Evolutionary conservation across 2,329 filamentous ascomycete species (phyloP).

Genomic region (Alternaria infectoria): DNA sequence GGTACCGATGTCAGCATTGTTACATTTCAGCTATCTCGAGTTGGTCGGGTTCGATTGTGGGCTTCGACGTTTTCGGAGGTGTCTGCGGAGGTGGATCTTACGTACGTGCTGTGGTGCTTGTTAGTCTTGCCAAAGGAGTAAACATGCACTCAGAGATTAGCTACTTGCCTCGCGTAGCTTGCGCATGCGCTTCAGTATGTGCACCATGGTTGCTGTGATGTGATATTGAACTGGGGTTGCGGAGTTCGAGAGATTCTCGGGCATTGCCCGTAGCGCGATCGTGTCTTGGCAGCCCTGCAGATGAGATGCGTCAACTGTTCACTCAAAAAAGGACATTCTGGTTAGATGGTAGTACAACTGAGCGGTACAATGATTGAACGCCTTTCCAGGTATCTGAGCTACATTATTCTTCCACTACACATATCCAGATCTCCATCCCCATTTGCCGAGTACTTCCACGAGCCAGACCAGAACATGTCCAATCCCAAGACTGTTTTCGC

Average conservation of each 20-base stretch:
- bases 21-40: neutral
- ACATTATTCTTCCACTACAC: neutral
- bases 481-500: slow-evolving; percentile 21
- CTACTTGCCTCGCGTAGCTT: slow-evolving; percentile 72
- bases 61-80: slow-evolving; percentile 22
- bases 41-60: neutral
- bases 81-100: slow-evolving; percentile 11
- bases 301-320: neutral
- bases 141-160: neutral
- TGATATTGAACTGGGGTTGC: slow-evolving; percentile 21
- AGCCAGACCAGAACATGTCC: slow-evolving; percentile 2
- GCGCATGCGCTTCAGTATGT: slow-evolving; percentile 72
- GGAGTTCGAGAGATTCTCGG: slow-evolving; percentile 36
- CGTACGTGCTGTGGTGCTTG: slow-evolving; percentile 40
- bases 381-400: slow-evolving; percentile 2
- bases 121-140: slow-evolving; percentile 26
- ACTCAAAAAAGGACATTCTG: neutral
- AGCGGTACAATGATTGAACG: slow-evolving; percentile 4
- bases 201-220: slow-evolving; percentile 54
- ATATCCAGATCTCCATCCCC: neutral
- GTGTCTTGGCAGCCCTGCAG: slow-evolving; percentile 16
- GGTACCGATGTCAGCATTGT: slow-evolving; percentile 7
- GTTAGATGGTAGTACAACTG: neutral
- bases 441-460: neutral
- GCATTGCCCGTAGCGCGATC: slow-evolving; percentile 13